Evolutionary conservation across 225 moss, liverwort and hornwort species (phyloP).

Genomic region (Pleurozium schreberi): DNA sequence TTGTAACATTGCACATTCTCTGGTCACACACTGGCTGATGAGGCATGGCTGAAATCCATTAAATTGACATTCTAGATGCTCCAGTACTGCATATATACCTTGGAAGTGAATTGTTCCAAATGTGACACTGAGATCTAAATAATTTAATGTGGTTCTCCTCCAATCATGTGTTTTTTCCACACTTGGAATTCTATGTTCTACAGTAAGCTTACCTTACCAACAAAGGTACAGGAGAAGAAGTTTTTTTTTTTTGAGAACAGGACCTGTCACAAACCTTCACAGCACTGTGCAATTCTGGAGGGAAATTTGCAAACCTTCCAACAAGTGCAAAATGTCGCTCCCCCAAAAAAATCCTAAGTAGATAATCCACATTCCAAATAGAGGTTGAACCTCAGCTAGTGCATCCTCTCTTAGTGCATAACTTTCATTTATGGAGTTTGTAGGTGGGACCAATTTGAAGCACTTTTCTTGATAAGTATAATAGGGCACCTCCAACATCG

Average conservation of each 20-base stretch:
- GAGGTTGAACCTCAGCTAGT: too few relatives aligned
- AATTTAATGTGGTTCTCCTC: background rate
- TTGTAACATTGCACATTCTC: background rate
- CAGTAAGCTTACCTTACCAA: too few relatives aligned
- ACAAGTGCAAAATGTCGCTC: too few relatives aligned
- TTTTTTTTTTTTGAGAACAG: background rate
- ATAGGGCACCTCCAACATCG: too few relatives aligned
- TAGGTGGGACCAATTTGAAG: too few relatives aligned
- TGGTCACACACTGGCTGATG: background rate
- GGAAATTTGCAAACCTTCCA: too few relatives aligned
- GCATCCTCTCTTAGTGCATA: too few relatives aligned
- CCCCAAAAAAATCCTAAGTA: too few relatives aligned
- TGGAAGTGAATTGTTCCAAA: background rate
- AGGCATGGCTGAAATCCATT: background rate
- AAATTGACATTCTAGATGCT: background rate
- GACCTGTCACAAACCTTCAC: background rate
- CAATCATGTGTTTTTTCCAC: background rate
- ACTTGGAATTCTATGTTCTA: background rate
- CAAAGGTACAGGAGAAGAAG: background rate
- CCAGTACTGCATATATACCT: background rate
- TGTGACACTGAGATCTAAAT: background rate
- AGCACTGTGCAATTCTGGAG: too few relatives aligned
- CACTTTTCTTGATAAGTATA: too few relatives aligned
- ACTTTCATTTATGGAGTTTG: too few relatives aligned
- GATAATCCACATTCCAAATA: too few relatives aligned